Percentiles rank a stretch among this genome's conserved stretches.
Conservation (phyloP, 192 early-diverging fungal genomes). For the Chytriomyces sp. region DNA sequence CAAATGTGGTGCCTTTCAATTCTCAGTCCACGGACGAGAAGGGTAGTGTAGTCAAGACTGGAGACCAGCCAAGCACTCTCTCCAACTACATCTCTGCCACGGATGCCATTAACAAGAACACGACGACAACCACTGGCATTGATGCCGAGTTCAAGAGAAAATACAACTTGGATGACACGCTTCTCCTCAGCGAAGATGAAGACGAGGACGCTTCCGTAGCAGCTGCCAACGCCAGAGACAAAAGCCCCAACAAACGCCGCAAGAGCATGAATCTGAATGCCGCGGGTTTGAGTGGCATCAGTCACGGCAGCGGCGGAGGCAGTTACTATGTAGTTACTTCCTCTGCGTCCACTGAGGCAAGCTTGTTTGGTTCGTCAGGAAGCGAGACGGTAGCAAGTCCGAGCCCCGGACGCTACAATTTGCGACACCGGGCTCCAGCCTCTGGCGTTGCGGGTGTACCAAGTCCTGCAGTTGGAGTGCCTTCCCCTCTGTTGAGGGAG, state of each 20-base stretch:
- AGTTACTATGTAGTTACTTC: background rate
- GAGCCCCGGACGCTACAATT: background rate
- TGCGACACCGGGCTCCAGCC: background rate
- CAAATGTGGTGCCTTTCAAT: background rate
- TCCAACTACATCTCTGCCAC: no score
- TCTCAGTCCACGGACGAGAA: background rate
- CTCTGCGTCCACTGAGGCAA: background rate
- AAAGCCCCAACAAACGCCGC: conserved; percentile 3
- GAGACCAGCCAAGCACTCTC: no score
- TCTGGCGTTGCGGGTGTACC: no score
- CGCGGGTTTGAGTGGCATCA: background rate
- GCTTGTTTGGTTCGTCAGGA: background rate
- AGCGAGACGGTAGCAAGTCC: background rate
- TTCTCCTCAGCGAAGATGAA: conserved; percentile 16
- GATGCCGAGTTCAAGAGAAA: conserved; percentile 30
- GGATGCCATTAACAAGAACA: no score
- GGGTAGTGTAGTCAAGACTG: background rate
- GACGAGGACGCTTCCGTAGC: background rate
- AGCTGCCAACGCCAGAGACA: background rate
- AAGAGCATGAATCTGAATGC: conserved; percentile 8
- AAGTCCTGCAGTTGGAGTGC: no score
- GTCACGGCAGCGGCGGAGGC: background rate
- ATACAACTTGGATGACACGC: conserved; percentile 13
- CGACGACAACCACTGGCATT: background rate
- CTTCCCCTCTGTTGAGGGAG: no score